These are phyloP conservation scores for Pichia phayaonensis DNA, from an alignment of 805 yeast species.

Conservation along the genomic window DNA sequence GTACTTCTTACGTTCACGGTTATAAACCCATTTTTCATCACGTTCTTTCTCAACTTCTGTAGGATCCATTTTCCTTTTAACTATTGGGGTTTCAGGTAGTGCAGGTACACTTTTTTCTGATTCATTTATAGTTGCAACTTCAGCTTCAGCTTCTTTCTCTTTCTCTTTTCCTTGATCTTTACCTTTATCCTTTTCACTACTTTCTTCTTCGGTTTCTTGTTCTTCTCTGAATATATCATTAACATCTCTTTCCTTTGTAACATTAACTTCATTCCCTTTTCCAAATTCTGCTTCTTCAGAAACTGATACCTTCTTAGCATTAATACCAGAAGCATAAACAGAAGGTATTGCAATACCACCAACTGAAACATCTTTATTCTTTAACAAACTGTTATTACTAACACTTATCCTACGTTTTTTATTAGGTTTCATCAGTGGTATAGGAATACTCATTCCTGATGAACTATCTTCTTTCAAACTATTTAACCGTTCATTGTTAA, in stretches of 20 bases:
- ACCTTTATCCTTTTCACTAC: background rate
- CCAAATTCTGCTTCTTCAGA: background rate
- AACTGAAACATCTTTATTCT: background rate
- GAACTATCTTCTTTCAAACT: background rate
- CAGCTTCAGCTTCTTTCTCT: background rate
- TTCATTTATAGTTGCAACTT: background rate
- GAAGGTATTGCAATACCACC: constrained; percentile 6
- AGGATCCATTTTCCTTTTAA: background rate
- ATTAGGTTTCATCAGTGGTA: background rate
- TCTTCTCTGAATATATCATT: background rate
- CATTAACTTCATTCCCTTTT: background rate
- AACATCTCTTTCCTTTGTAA: background rate
- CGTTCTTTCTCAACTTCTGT: constrained; percentile 3
- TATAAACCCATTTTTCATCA: constrained; percentile 9
- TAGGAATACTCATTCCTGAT: background rate
- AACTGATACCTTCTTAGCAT: background rate
- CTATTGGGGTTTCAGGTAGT: background rate
- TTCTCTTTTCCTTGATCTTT: background rate
- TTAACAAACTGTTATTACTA: background rate
- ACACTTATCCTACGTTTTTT: background rate
- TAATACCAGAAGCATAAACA: background rate
- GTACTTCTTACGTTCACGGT: constrained; percentile 1
- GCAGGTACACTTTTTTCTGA: background rate
- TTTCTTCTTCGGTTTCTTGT: background rate
- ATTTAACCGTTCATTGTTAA: background rate